Evolutionary conservation across 106 monocot genomes (phyloP).

Genomic region (Posidonia australis): DNA sequence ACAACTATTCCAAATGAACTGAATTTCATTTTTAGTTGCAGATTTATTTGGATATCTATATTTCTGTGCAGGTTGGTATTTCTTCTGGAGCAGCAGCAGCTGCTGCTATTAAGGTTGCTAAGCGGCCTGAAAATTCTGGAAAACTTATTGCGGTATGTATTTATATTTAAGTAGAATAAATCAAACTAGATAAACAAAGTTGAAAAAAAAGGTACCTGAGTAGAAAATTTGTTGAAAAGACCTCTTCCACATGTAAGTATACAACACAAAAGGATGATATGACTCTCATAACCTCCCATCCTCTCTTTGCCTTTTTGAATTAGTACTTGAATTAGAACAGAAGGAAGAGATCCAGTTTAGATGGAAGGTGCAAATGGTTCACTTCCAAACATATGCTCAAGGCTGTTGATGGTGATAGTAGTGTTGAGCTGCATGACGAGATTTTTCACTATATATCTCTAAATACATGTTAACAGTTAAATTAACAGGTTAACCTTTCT

Average conservation of each 20-base stretch:
- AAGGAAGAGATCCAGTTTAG: neutral
- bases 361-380: neutral
- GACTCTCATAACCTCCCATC: neutral
- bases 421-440: too few relatives aligned
- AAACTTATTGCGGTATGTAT: constrained; percentile 65
- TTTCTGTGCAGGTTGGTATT: constrained; percentile 69
- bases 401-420: too few relatives aligned
- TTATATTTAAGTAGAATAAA: neutral
- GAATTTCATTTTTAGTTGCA: neutral
- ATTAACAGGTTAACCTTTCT: too few relatives aligned
- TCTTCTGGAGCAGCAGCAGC: constrained; percentile 95
- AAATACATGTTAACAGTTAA: too few relatives aligned
- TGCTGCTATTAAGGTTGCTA: constrained; percentile 78
- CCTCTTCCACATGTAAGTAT: too few relatives aligned
- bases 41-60: neutral
- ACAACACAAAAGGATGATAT: too few relatives aligned
- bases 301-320: neutral
- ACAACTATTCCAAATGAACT: neutral
- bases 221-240: neutral
- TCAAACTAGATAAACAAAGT: neutral
- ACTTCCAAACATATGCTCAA: too few relatives aligned
- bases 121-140: constrained; percentile 87
- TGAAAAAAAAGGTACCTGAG: neutral
- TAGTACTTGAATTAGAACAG: neutral
- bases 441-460: too few relatives aligned